Percentiles rank a stretch among this genome's conserved stretches.
Evolutionary conservation across 805 yeast species (phyloP).

Genomic region (Ogataea nakhonphanomensis): DNA sequence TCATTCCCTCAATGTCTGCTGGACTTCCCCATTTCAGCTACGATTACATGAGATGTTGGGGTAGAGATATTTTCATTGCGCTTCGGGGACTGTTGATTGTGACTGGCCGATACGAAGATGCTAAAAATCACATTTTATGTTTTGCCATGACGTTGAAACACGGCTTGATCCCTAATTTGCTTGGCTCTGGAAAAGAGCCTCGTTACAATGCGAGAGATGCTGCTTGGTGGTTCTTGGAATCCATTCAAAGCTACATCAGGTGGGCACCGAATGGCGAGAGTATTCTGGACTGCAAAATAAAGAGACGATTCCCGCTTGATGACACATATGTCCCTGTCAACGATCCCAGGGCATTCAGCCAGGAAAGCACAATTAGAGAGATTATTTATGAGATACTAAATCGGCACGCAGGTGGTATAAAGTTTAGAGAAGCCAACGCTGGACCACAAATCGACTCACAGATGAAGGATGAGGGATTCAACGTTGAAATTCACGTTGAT

Average conservation of each 20-base stretch:
- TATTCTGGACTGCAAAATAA: constrained; percentile 67
- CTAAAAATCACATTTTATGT: constrained; percentile 74
- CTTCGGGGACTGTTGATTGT: constrained; percentile 77
- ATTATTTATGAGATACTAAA: constrained; percentile 74
- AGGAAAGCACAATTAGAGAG: constrained; percentile 68
- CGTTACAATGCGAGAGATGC: constrained; percentile 96
- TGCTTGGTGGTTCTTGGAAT: constrained; percentile 89
- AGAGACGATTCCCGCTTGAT: constrained; percentile 78
- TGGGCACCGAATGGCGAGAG: constrained; percentile 65
- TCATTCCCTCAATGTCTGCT: constrained; percentile 82
- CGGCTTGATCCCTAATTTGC: constrained; percentile 88
- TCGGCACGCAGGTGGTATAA: constrained; percentile 88
- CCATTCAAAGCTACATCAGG: constrained; percentile 76
- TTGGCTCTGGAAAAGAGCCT: constrained; percentile 92
- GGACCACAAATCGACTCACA: constrained; percentile 86
- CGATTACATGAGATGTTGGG: constrained; percentile 97
- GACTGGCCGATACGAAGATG: constrained; percentile 75
- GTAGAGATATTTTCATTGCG: constrained; percentile 90
- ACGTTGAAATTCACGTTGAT: constrained; percentile 75
- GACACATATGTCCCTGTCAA: constrained; percentile 70
- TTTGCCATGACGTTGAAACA: constrained; percentile 92
- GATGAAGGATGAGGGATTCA: constrained; percentile 90
- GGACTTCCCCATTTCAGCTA: constrained; percentile 92
- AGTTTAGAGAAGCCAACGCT: constrained; percentile 92
- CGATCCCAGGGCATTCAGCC: constrained; percentile 72